Percentiles rank a stretch among this genome's conserved stretches.
Conservation (phyloP, 257 asterid species). For the Cordia subcordata region DNA sequence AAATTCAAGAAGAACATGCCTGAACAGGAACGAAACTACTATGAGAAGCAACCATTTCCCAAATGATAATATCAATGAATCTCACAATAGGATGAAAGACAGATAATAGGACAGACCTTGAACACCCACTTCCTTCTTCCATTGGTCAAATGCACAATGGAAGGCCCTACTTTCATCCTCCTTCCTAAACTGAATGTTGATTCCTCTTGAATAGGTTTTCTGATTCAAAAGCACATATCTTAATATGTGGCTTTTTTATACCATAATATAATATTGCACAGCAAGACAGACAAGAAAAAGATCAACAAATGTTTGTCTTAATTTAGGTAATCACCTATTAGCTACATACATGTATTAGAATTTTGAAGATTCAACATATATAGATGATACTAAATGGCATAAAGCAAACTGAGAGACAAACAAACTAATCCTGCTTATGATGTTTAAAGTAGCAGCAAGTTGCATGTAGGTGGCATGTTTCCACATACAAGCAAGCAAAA, state of each 20-base stretch:
- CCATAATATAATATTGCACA: constrained; percentile 18
- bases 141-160: constrained; percentile 90
- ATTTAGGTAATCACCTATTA: too few species aligned
- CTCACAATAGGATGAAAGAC: constrained; percentile 2
- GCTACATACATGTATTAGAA: background rate
- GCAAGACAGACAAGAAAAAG: background rate
- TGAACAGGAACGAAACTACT: background rate
- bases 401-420: too few species aligned
- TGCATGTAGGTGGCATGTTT: too few species aligned
- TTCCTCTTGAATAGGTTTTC: constrained; percentile 83
- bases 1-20: too few species aligned
- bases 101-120: constrained; percentile 63
- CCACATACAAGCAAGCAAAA: too few species aligned
- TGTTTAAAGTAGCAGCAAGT: too few species aligned
- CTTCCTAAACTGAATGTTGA: constrained; percentile 76
- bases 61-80: background rate
- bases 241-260: constrained; percentile 22
- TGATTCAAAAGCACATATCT: constrained; percentile 51
- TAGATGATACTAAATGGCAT: too few species aligned
- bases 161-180: constrained; percentile 93
- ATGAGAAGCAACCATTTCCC: background rate
- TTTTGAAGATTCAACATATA: too few species aligned
- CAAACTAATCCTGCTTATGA: too few species aligned
- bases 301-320: background rate
- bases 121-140: constrained; percentile 72